Base-by-base conservation (phyloP, 768 basidiomycete genomes). In the Leccinum arenicola region DNA sequence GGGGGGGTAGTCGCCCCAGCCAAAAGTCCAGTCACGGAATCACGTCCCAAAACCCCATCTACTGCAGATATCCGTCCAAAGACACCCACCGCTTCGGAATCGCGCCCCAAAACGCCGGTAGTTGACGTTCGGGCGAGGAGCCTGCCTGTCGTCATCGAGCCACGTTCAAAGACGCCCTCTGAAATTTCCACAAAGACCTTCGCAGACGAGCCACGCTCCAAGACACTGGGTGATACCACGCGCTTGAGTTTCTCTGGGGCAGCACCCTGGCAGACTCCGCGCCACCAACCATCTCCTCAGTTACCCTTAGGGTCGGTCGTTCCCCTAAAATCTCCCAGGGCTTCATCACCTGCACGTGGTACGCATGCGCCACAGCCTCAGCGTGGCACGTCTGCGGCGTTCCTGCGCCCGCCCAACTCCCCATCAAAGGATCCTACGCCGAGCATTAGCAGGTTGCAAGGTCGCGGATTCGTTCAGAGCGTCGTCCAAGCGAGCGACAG, bases 391-490 rank as follows among this genome's bases (percentile, higher is more conserved):
- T 84, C 88, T 4, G 81, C 84, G 17, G 83, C 82, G 5, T 87
- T 91, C 68, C 74, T 86, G 27, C 85, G 82, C 49, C 65, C 53
- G 10, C 69, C 68, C 11, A 75, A 78, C 2, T 74, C 82, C 9
- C 68, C 79, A 4, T 71, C 78, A 54, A 93, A 92, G 69, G 90
- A 91, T 49, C 83, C 83, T 4, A 91, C 90, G 2, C 92, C 92
- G 0, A 92, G 89, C 69, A 83, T 93, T 33, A 93, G 89, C 61
- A 77, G 91, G 60, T 74, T 94, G 17, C 86, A 93, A 66, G 92
- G 92, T 19, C 85, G 92, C 43, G 92, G 92, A 4, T 93, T 94
- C 68, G 92, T 94, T 3, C 87, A 90, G 71, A 90, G 81, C 61
- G 85, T 91, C 76, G 87, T 94, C 35, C 86, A 88, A 72, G 86